Percentiles rank a stretch among this genome's conserved stretches.
Conservation (phyloP, 2,329 filamentous ascomycete species). For the Leptosphaerulina australis region DNA sequence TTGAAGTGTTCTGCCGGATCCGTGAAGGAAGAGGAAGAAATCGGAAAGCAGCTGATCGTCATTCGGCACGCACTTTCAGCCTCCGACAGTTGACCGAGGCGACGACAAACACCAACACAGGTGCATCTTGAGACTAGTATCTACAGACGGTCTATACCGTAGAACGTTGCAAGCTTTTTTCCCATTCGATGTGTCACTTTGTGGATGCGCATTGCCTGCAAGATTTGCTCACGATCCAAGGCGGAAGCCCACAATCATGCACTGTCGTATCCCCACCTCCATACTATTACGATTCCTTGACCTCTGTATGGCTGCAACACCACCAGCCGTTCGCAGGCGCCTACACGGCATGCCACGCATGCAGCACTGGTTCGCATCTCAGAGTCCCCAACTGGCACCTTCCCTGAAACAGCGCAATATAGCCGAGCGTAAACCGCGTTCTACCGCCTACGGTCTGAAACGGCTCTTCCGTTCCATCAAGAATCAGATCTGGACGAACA, state of each 20-base stretch:
- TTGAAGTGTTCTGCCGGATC: constrained; percentile 22
- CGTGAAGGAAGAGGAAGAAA: constrained; percentile 32
- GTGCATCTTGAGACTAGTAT: background rate
- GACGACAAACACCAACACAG: constrained; percentile 8
- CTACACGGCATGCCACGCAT: constrained; percentile 7
- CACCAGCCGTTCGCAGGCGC: constrained; percentile 16
- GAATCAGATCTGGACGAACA: too few relatives aligned
- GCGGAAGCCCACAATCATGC: constrained; percentile 20
- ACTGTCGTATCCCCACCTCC: constrained; percentile 21
- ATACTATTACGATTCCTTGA: constrained; percentile 13
- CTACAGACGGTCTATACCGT: background rate
- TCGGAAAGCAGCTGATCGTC: constrained; percentile 40
- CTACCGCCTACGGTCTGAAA: constrained; percentile 7
- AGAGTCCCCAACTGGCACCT: constrained; percentile 10
- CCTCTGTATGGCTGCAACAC: constrained; percentile 16
- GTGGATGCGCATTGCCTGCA: constrained; percentile 31
- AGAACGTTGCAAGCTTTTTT: constrained; percentile 12
- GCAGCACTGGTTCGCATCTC: constrained; percentile 12
- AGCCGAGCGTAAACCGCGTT: constrained; percentile 5
- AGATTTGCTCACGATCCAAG: constrained; percentile 33
- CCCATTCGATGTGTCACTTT: constrained; percentile 16
- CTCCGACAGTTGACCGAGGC: constrained; percentile 14
- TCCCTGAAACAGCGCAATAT: background rate
- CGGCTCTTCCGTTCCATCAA: too few relatives aligned
- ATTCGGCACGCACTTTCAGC: constrained; percentile 20